Conservation (phyloP, 129 eudicot species). For the Flaveria bidentis region DNA sequence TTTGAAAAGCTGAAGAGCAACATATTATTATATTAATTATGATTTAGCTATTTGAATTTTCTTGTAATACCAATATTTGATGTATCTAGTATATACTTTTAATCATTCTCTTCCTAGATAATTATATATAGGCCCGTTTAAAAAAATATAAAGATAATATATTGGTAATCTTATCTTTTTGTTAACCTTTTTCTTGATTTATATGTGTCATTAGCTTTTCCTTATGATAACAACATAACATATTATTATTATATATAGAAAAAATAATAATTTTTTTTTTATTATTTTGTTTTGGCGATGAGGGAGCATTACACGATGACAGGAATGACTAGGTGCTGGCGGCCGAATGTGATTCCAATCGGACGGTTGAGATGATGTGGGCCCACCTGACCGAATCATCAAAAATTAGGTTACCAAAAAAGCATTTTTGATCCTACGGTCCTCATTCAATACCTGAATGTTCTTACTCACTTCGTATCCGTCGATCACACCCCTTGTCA, state of each 20-base stretch:
- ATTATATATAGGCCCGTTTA: not conserved
- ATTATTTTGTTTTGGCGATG: slow-evolving; percentile 9
- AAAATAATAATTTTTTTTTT: not conserved
- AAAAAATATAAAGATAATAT: too few species aligned
- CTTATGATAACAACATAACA: not conserved
- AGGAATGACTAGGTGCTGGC: not conserved
- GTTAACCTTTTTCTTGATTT: not conserved
- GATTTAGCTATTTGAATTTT: too few species aligned
- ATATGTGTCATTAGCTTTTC: slow-evolving; percentile 1
- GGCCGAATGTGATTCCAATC: slow-evolving; percentile 37
- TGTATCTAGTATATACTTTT: not conserved
- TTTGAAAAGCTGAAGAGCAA: too few species aligned
- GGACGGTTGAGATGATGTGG: slow-evolving; percentile 23
- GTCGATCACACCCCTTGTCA: slow-evolving; percentile 30
- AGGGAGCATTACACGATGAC: slow-evolving; percentile 10
- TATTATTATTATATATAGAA: not conserved
- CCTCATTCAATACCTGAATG: slow-evolving; percentile 6
- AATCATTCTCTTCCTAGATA: not conserved
- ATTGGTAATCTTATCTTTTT: not conserved
- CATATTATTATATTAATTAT: too few species aligned
- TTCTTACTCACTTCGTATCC: slow-evolving; percentile 14
- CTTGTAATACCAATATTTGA: not conserved
- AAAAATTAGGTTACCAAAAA: slow-evolving; percentile 38
- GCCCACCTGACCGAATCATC: slow-evolving; percentile 38
- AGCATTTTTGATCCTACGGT: slow-evolving; percentile 6